phyloP scores from a whole-genome alignment of 371 early-diverging fungal species.

The Mortierella sp. region DNA sequence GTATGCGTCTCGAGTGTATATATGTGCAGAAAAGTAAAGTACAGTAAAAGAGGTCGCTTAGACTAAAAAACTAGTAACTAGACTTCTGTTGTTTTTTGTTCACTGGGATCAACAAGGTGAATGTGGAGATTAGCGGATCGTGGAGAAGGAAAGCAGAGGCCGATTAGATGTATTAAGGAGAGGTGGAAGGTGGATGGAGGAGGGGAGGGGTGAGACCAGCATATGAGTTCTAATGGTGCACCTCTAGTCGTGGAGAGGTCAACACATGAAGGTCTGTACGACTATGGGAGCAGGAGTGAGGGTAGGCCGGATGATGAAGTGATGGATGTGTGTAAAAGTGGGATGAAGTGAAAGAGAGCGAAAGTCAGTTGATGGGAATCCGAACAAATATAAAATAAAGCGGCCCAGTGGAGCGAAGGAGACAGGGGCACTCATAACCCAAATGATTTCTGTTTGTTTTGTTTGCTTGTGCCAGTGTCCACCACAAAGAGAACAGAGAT shows the following conservation, averaged over 20 bases:
- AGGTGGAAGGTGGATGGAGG: neutral
- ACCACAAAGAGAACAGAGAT: neutral
- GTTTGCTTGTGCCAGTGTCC: too few species aligned
- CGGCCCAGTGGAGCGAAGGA: too few species aligned
- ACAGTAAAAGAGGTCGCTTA: neutral
- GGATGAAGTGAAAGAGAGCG: neutral
- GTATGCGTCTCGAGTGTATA: neutral
- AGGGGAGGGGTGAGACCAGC: constrained; percentile 15
- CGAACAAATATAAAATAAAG: too few species aligned
- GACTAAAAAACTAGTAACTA: neutral
- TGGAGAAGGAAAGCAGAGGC: neutral
- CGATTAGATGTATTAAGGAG: too few species aligned
- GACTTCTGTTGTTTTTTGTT: neutral
- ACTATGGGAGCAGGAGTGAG: neutral
- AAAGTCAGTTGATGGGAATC: neutral
- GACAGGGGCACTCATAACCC: too few species aligned
- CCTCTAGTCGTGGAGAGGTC: constrained; percentile 39
- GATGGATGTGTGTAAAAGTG: neutral
- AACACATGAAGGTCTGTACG: constrained; percentile 45
- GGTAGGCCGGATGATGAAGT: neutral
- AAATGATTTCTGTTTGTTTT: too few species aligned
- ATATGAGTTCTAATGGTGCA: constrained; percentile 48
- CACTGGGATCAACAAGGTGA: neutral
- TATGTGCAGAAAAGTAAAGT: neutral
- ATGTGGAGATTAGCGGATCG: constrained; percentile 4